These are phyloP conservation scores for Suillus discolor DNA, from an alignment of 768 basidiomycete species.

Conservation along the genomic window DNA sequence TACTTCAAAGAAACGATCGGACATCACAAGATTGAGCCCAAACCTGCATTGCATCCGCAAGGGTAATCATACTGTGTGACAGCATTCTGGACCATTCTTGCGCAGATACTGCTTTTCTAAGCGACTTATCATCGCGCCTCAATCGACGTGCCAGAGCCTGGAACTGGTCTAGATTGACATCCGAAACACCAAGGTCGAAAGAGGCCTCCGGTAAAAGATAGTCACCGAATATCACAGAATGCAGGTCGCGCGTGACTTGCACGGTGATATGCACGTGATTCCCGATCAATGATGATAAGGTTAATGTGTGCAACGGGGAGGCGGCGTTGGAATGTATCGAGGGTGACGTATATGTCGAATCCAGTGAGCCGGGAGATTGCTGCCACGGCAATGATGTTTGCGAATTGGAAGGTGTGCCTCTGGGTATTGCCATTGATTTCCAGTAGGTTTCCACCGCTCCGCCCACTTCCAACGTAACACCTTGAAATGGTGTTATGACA, in stretches of 20 bases:
- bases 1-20: conserved; percentile 11
- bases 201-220: conserved; percentile 73
- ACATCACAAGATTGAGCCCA: conserved; percentile 22
- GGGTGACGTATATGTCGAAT: conserved; percentile 74
- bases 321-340: conserved; percentile 56
- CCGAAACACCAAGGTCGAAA: conserved; percentile 79
- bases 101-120: conserved; percentile 33
- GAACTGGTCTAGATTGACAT: conserved; percentile 85
- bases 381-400: conserved; percentile 40
- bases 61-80: conserved; percentile 63
- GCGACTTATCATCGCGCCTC: conserved; percentile 42
- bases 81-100: conserved; percentile 51
- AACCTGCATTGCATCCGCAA: conserved; percentile 79
- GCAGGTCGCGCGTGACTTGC: conserved; percentile 89
- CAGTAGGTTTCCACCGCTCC: conserved; percentile 98
- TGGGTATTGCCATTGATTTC: conserved; percentile 67
- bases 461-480: conserved; percentile 91
- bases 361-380: conserved; percentile 36
- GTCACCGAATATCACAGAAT: conserved; percentile 85
- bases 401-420: conserved; percentile 31
- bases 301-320: conserved; percentile 59
- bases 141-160: conserved; percentile 57
- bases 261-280: conserved; percentile 84
- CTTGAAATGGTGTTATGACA: conserved; percentile 86
- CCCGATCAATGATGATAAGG: conserved; percentile 89